These are phyloP conservation scores for Orbilia ellipsospora DNA, from an alignment of 2,329 filamentous ascomycete genomes.

Conservation along the genomic window DNA sequence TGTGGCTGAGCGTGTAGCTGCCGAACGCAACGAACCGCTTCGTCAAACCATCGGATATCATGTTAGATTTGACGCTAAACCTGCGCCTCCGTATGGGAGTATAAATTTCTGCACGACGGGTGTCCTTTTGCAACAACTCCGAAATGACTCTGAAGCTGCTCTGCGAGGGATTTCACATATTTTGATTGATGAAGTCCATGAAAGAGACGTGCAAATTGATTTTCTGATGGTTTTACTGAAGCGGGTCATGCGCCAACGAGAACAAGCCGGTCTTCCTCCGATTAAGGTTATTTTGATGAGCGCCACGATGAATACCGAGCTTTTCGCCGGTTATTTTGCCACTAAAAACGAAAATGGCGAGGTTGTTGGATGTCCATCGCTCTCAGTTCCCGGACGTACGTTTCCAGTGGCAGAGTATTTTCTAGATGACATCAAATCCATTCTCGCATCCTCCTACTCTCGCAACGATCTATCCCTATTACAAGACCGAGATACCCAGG, in stretches of 20 bases:
- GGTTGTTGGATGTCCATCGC: slow-evolving; percentile 62
- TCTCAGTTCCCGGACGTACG: slow-evolving; percentile 64
- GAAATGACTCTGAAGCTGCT: slow-evolving; percentile 62
- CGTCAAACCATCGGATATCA: slow-evolving; percentile 65
- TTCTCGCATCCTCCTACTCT: slow-evolving; percentile 59
- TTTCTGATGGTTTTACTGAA: slow-evolving; percentile 66
- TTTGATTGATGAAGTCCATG: slow-evolving; percentile 68
- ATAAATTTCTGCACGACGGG: slow-evolving; percentile 68
- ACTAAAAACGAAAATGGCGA: slow-evolving; percentile 60
- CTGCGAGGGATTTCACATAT: slow-evolving; percentile 65
- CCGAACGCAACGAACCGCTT: slow-evolving; percentile 64
- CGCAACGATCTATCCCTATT: slow-evolving; percentile 57
- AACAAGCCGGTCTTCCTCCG: slow-evolving; percentile 59
- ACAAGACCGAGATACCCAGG: slow-evolving; percentile 58
- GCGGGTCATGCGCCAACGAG: slow-evolving; percentile 62
- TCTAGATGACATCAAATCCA: slow-evolving; percentile 63
- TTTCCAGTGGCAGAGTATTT: slow-evolving; percentile 64
- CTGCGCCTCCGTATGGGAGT: slow-evolving; percentile 61
- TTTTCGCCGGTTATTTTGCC: slow-evolving; percentile 65
- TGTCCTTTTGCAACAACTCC: slow-evolving; percentile 65
- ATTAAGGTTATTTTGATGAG: slow-evolving; percentile 67
- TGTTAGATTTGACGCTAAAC: slow-evolving; percentile 63
- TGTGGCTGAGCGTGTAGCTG: slow-evolving; percentile 65
- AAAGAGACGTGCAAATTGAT: slow-evolving; percentile 65
- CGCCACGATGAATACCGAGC: slow-evolving; percentile 65